Evolutionary conservation across 2,329 filamentous ascomycete genomes (phyloP).

Genomic region (Teratosphaeria viscida): DNA sequence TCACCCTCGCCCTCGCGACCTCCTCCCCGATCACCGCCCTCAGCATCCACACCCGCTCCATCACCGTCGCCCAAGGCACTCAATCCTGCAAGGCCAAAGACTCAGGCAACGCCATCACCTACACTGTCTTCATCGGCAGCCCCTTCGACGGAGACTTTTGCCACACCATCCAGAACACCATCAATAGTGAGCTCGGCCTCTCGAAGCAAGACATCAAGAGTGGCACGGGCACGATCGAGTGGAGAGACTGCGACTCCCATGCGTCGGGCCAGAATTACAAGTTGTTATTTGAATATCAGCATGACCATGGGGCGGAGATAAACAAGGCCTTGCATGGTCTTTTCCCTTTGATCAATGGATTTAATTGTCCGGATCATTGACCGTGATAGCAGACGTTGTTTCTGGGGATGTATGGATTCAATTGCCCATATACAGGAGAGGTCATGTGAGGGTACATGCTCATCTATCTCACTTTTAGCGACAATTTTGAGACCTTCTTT

Average conservation of each 20-base stretch:
- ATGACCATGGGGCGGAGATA: background rate
- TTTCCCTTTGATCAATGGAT: background rate
- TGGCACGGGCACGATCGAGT: background rate
- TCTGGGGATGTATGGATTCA: background rate
- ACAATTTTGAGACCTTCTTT: no score
- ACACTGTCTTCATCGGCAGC: background rate
- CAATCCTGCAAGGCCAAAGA: background rate
- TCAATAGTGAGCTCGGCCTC: background rate
- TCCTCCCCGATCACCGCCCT: background rate
- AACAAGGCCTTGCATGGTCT: background rate
- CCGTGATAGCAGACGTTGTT: background rate
- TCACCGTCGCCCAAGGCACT: background rate
- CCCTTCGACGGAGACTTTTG: background rate
- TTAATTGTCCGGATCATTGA: background rate
- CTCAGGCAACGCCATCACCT: background rate
- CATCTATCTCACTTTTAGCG: no score
- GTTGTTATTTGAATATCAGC: background rate
- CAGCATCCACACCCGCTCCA: background rate
- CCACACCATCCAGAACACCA: no score
- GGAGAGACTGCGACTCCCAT: background rate
- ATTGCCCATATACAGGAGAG: no score
- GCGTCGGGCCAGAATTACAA: background rate
- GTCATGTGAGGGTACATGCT: no score
- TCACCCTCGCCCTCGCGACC: background rate
- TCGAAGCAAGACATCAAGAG: no score